Base-by-base conservation (phyloP, 768 basidiomycete species). In the Auricularia heimuer region DNA sequence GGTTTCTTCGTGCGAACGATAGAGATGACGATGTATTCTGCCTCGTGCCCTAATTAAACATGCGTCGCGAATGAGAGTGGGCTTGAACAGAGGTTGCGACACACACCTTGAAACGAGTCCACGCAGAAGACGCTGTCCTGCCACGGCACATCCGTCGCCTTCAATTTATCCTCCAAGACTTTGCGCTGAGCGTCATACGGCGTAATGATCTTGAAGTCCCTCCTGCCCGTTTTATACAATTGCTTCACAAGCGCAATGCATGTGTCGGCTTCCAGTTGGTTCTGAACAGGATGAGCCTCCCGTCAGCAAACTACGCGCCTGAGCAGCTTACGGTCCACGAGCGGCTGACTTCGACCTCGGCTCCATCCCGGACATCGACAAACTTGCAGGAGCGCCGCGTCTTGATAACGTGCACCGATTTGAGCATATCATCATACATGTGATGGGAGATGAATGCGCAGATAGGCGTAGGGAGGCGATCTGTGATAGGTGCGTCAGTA, bases 381-480 rank as follows among this genome's bases (percentile, higher is more conserved):
- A 92, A 90, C 64, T 79, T 65, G 4, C 84, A 76, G 69, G 87
- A 89, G n/a, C 85, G 69, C 82, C 56, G 74, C 67, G 6, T 73
- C 70, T 0, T 76, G 45, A 62, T 75, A 69, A 73, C 68, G 1
- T 84, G 81, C 7, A 66, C 39, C 0, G 90, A 90, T 7, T 80
- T 74, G 11, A 93, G 84, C 68, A 83, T 70, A 12, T 75, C 69
- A 24, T 85, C 75, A 77, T 94, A 93, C 3, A 93, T 78, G 64
- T 78, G 77, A 63, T 80, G 70, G 21, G 89, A 92, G 45, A 94
- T 88, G 54, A 91, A 84, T 2, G 77, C 69, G 33, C 90, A 89
- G 77, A 92, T 86, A 67, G 89, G 84, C 62, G 85, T 83, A 62
- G 91, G 91, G 88, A 94, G 90, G 1, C 92, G 84, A 69, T 93